A percentile compares a stretch with the other conserved stretches of the same genome.
Conservation (phyloP, 371 early-diverging fungal genomes). For the Mortierella sp. region DNA sequence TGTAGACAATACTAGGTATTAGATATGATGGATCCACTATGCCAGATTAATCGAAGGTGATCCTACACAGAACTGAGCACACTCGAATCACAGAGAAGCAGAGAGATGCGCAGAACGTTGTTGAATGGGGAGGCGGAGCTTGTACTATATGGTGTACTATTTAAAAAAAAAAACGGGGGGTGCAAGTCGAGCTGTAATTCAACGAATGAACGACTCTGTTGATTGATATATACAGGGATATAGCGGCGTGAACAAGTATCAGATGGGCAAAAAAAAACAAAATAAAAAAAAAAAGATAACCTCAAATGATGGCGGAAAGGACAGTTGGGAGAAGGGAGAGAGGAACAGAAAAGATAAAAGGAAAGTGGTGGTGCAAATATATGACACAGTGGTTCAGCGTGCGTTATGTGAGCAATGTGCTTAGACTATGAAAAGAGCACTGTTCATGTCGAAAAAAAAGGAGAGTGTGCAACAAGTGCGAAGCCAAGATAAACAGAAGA, state of each 20-base stretch:
- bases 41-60: neutral
- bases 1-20: neutral
- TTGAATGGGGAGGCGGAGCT: neutral
- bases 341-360: neutral
- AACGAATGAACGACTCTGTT: neutral
- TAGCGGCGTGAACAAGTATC: neutral
- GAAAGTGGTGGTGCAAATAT: neutral
- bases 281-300: neutral
- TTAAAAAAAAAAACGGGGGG: neutral
- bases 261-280: neutral
- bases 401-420: slow-evolving; percentile 28
- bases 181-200: neutral
- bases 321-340: no score
- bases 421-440: slow-evolving; percentile 5
- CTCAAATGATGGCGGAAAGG: neutral
- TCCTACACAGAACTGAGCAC: no score
- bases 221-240: neutral
- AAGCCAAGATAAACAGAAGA: neutral
- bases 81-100: no score
- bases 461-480: neutral
- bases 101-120: neutral
- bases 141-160: neutral
- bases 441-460: no score
- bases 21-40: neutral
- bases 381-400: neutral